Base-by-base conservation (phyloP, 2,329 filamentous ascomycete species). In the Claviceps sorghi region DNA sequence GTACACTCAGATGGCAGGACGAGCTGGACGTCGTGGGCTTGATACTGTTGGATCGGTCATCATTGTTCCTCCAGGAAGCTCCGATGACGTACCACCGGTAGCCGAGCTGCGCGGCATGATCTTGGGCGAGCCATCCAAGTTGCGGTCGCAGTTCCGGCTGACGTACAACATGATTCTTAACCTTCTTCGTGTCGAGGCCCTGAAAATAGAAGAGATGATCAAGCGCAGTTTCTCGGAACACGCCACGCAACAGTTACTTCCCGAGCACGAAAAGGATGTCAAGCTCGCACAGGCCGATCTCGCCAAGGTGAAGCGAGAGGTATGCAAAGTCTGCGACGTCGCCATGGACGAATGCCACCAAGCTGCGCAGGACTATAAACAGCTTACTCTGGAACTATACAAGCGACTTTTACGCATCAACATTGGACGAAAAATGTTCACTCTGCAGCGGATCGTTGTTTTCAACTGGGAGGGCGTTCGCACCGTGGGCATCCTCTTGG, bases 151-250 rank as follows among this genome's bases (percentile, higher is more conserved):
- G 64, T 98, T 98, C 74, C 82, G 93, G 55, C 75, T 98, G 48
- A 98, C 94, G 0, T 98, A 98, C 74, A 98, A 97, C 69, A 98
- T 98, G 93, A 98, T 98, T 55, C 73, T 98, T 32, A 98, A 97
- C 63, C 74, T 98, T 34, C 75, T 98, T 48, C 84, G 93, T 38
- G 93, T 98, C 2, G 93, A 98, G 67, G 93, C 93, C 2, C 71
- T 98, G 58, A 97, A 96, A 72, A 97, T 98, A 60, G 93, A 98
- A 66, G 93, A 98, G 69, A 98, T 98, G 93, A 98, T 98, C 73
- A 98, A 98, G 76, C 85, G 93, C 58, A 96, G 90, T 66, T 98
- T 98, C 74, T 96, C 91, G 50, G 93, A 98, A 67, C 93, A 98
- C 68, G 91, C 91, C 26, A 97, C 91, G 0, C 93, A 98, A 64